These are phyloP conservation scores for Microstegium vimineum DNA, from an alignment of 176 grass and related monocot species.

Conservation along the genomic window DNA sequence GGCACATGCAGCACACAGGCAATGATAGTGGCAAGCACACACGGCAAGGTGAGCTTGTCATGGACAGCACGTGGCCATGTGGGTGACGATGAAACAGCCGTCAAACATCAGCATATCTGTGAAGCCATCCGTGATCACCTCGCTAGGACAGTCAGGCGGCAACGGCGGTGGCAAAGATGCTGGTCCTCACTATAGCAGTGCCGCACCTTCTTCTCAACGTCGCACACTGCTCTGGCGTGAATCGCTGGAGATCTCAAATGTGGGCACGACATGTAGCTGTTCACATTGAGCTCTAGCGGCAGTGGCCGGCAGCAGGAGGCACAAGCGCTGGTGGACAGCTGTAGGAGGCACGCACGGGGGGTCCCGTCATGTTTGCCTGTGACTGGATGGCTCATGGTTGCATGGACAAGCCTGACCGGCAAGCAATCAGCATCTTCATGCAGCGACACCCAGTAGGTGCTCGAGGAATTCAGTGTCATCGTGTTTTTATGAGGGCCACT, in stretches of 20 bases:
- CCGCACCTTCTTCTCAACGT: neutral
- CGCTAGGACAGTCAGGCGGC: too few relatives aligned
- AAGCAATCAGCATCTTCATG: neutral
- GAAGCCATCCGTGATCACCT: neutral
- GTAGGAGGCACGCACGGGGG: neutral
- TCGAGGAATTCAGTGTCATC: neutral
- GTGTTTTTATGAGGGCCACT: neutral
- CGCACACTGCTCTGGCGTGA: neutral
- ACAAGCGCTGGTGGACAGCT: neutral
- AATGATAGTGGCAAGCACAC: neutral
- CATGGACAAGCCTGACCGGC: neutral
- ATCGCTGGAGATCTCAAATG: neutral
- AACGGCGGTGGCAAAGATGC: neutral
- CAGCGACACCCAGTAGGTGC: neutral
- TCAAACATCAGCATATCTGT: neutral
- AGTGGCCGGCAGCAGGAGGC: too few relatives aligned
- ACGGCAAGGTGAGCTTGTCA: neutral
- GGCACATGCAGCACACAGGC: neutral
- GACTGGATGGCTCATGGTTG: neutral
- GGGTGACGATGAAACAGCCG: neutral
- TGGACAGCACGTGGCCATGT: neutral
- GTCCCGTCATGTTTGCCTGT: neutral
- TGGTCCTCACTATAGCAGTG: neutral
- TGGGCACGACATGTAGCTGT: neutral
- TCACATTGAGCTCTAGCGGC: neutral